Evolutionary conservation across 2,329 filamentous ascomycete species (phyloP).

Genomic region (Fusarium drepaniforme): DNA sequence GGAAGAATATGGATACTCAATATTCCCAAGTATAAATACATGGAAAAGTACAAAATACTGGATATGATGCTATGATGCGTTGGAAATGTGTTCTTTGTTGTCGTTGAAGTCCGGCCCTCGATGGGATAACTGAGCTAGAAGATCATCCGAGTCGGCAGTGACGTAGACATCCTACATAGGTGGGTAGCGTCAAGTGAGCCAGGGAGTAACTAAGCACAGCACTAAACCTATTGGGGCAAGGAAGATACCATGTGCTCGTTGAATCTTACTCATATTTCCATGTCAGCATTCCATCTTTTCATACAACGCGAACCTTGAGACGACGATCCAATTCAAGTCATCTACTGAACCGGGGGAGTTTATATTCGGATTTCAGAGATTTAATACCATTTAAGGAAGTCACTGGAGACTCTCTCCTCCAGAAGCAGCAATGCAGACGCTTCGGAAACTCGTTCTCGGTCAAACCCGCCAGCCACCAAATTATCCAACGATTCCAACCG

Average conservation of each 20-base stretch:
- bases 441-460: conserved; percentile 14
- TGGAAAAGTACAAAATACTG: no score
- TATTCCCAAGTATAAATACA: no score
- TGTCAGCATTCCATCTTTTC: neutral
- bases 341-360: neutral
- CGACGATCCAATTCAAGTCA: neutral
- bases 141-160: neutral
- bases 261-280: neutral
- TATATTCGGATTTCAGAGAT: neutral
- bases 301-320: neutral
- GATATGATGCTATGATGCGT: no score
- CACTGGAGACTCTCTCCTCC: neutral
- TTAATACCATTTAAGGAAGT: neutral
- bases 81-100: no score
- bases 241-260: neutral
- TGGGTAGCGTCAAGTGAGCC: neutral
- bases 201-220: neutral
- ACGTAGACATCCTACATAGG: neutral
- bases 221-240: neutral
- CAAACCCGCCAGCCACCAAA: neutral
- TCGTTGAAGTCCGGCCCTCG: no score
- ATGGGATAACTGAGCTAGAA: no score
- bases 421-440: neutral
- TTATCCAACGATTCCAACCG: conserved; percentile 13
- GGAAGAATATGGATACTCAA: no score